phyloP scores from a whole-genome alignment of 164 flowering plant species.

The Vitis rotundifolia region DNA sequence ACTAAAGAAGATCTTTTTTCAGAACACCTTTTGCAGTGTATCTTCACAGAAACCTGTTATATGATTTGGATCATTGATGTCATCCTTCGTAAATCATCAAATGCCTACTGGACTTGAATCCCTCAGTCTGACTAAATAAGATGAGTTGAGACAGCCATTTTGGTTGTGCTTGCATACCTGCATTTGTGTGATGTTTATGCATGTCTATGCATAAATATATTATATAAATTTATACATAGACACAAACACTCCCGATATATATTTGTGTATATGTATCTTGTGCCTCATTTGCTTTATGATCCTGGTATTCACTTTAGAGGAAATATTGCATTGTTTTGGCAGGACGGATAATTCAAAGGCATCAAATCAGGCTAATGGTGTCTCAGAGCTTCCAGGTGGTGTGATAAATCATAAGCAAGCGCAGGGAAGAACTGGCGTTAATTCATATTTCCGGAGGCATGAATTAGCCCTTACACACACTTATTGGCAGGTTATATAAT shows the following conservation, averaged over 20 bases:
- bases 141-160: too few species aligned
- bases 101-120: too few species aligned
- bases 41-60: too few species aligned
- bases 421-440: constrained; percentile 56
- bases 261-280: background rate
- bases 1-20: too few species aligned
- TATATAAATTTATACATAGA: too few species aligned
- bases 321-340: constrained; percentile 17
- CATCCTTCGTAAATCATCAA: too few species aligned
- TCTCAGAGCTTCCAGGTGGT: constrained; percentile 24
- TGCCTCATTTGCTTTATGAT: background rate
- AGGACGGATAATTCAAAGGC: constrained; percentile 54
- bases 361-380: constrained; percentile 27
- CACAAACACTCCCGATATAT: background rate
- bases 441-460: constrained; percentile 72
- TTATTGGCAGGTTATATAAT: constrained; percentile 83
- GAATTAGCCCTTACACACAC: constrained; percentile 59
- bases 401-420: constrained; percentile 28
- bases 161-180: too few species aligned
- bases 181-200: too few species aligned
- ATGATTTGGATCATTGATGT: too few species aligned
- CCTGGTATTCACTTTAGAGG: background rate
- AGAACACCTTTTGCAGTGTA: too few species aligned
- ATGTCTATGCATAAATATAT: too few species aligned
- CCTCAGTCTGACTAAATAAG: too few species aligned